Conservation (phyloP, 768 basidiomycete species). For the Podaxis sp. region DNA sequence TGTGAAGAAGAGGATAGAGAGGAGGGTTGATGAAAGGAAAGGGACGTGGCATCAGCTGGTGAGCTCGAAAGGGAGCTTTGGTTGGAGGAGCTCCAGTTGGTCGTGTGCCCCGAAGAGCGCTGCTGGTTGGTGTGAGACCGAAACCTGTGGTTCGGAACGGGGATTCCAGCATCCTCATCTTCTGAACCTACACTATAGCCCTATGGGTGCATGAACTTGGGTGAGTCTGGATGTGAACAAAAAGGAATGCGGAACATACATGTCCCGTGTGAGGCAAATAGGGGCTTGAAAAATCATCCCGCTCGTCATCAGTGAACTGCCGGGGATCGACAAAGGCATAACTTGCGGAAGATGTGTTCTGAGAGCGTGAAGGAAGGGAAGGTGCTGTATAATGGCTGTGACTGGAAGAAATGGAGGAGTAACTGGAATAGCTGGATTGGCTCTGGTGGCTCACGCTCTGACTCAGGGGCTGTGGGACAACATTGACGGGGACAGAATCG, state of each 20-base stretch:
- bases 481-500: conserved; percentile 12
- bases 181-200: not conserved
- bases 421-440: conserved; percentile 15
- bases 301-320: conserved; percentile 8
- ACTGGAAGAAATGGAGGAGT: conserved; percentile 16
- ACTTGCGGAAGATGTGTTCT: conserved; percentile 32
- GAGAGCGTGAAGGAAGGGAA: conserved; percentile 30
- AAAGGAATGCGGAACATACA: conserved; percentile 2
- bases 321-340: conserved; percentile 45
- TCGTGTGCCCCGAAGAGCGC: not conserved
- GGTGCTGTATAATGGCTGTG: conserved; percentile 24
- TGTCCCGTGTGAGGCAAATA: not conserved
- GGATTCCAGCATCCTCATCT: conserved; percentile 15
- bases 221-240: not conserved
- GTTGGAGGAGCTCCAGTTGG: conserved; percentile 3
- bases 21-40: conserved; percentile 1
- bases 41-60: not conserved
- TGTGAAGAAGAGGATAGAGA: conserved; percentile 8
- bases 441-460: conserved; percentile 20
- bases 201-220: not conserved
- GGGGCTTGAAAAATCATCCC: not conserved
- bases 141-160: not conserved
- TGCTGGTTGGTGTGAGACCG: not conserved
- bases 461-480: conserved; percentile 15
- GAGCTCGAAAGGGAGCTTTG: conserved; percentile 10